Percentiles rank a stretch among this genome's conserved stretches.
These are phyloP conservation scores for Boechera retrofracta DNA, from an alignment of 345 rosid species.

Conservation along the genomic window DNA sequence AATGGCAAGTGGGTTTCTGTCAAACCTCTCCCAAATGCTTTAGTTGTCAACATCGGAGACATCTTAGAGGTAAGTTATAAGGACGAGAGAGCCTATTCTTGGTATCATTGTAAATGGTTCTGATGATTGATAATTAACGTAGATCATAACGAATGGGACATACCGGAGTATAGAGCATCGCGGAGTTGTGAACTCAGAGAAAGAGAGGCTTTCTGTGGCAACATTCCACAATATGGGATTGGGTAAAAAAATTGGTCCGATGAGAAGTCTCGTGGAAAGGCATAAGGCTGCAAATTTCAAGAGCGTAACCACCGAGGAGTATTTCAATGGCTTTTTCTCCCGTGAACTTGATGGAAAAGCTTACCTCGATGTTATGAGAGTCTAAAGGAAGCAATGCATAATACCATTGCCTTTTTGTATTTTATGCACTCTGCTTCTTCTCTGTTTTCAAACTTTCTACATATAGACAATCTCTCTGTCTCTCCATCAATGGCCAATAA, in stretches of 20 bases:
- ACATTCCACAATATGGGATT: slow-evolving; percentile 32
- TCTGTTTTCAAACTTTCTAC: background rate
- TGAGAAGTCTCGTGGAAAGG: slow-evolving; percentile 35
- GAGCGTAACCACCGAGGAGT: slow-evolving; percentile 27
- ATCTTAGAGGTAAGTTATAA: slow-evolving; percentile 26
- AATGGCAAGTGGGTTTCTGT: slow-evolving; percentile 48
- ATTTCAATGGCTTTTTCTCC: slow-evolving; percentile 28
- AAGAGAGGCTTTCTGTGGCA: slow-evolving; percentile 49
- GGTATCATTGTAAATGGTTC: slow-evolving; percentile 11
- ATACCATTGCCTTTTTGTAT: background rate
- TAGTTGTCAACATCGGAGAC: slow-evolving; percentile 33
- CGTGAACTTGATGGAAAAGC: slow-evolving; percentile 42
- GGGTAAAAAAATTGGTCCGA: slow-evolving; percentile 44
- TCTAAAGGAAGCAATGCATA: background rate
- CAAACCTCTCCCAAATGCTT: slow-evolving; percentile 38
- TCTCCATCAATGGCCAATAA: background rate
- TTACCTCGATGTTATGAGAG: slow-evolving; percentile 41
- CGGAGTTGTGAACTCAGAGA: slow-evolving; percentile 41
- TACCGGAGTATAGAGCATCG: slow-evolving; percentile 51
- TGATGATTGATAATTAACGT: slow-evolving; percentile 11
- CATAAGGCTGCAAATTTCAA: slow-evolving; percentile 39
- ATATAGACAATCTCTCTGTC: background rate
- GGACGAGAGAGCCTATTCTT: background rate
- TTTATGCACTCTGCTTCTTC: too few species aligned
- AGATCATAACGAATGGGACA: slow-evolving; percentile 51